A percentile compares a stretch with the other conserved stretches of the same genome.
Conservation (phyloP, 768 basidiomycete species). For the Lactarius indigo region DNA sequence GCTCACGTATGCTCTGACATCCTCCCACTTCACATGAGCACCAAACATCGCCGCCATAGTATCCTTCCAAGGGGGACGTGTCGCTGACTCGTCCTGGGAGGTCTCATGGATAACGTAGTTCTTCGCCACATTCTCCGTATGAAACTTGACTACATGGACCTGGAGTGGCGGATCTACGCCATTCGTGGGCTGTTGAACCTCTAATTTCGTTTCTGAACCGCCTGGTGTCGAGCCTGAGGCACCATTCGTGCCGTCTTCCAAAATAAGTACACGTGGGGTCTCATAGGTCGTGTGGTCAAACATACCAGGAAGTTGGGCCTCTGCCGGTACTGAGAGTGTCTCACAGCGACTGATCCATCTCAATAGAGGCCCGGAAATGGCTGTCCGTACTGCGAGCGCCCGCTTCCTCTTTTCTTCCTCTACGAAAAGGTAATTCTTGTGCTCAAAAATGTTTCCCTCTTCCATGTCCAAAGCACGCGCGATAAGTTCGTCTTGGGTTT, state of each 20-base stretch:
- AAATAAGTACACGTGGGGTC: not conserved
- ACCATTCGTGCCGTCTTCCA: not conserved
- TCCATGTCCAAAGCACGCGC: constrained; percentile 81
- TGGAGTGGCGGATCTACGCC: not conserved
- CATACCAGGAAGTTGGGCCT: constrained; percentile 35
- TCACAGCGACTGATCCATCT: constrained; percentile 70
- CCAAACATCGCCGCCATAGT: constrained; percentile 86
- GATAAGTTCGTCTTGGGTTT: constrained; percentile 82
- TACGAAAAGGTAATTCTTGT: constrained; percentile 69
- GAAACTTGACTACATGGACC: not conserved
- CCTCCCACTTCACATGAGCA: constrained; percentile 77
- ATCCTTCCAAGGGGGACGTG: constrained; percentile 60
- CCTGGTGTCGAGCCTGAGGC: not conserved
- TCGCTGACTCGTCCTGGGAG: constrained; percentile 42
- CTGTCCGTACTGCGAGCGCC: constrained; percentile 56
- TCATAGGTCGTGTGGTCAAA: not conserved
- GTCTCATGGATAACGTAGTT: constrained; percentile 72
- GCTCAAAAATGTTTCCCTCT: constrained; percentile 77
- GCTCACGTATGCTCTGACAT: constrained; percentile 58
- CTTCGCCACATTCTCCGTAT: constrained; percentile 51
- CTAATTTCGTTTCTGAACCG: not conserved
- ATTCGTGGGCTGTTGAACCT: not conserved
- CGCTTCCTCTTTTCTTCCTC: constrained; percentile 82
- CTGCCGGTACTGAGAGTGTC: constrained; percentile 42
- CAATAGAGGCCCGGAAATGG: constrained; percentile 61